Evolutionary conservation across 805 yeast genomes (phyloP).

Genomic region (Soucietia sequanensis): DNA sequence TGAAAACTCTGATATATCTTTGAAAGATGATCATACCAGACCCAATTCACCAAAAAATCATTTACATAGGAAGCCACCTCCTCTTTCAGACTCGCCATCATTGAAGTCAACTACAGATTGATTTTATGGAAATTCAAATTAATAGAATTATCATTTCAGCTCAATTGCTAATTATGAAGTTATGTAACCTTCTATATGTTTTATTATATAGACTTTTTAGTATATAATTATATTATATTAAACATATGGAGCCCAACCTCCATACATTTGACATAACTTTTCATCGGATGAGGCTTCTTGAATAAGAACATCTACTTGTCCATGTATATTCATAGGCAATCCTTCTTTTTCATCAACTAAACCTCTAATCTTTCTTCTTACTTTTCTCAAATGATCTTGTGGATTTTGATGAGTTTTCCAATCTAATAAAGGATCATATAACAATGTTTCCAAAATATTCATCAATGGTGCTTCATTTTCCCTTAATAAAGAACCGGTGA

Average conservation of each 20-base stretch:
- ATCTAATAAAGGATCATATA: slow-evolving; percentile 89
- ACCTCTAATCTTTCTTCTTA: slow-evolving; percentile 81
- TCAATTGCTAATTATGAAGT: too few relatives aligned
- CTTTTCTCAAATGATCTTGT: slow-evolving; percentile 65
- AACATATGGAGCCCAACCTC: slow-evolving; percentile 73
- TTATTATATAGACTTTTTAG: too few relatives aligned
- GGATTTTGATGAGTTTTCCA: slow-evolving; percentile 60
- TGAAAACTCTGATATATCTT: too few relatives aligned
- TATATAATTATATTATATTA: too few relatives aligned
- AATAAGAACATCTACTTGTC: slow-evolving; percentile 87
- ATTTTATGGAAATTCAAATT: too few relatives aligned
- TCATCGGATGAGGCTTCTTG: slow-evolving; percentile 75
- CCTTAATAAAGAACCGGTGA: slow-evolving; percentile 70
- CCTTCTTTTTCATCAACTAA: slow-evolving; percentile 76
- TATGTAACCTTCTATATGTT: too few relatives aligned
- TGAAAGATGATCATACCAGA: too few relatives aligned
- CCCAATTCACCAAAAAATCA: too few relatives aligned
- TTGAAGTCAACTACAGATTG: too few relatives aligned
- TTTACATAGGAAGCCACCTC: too few relatives aligned
- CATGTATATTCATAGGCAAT: slow-evolving; percentile 83
- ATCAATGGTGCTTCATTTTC: slow-evolving; percentile 78
- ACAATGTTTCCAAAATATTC: slow-evolving; percentile 88
- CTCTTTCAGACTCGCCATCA: too few relatives aligned
- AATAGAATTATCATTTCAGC: too few relatives aligned
- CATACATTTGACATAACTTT: slow-evolving; percentile 80